A percentile compares a stretch with the other conserved stretches of the same genome.
Evolutionary conservation across 1,284 basidiomycete species (phyloP).

Genomic region (Ustilago bromivora): DNA sequence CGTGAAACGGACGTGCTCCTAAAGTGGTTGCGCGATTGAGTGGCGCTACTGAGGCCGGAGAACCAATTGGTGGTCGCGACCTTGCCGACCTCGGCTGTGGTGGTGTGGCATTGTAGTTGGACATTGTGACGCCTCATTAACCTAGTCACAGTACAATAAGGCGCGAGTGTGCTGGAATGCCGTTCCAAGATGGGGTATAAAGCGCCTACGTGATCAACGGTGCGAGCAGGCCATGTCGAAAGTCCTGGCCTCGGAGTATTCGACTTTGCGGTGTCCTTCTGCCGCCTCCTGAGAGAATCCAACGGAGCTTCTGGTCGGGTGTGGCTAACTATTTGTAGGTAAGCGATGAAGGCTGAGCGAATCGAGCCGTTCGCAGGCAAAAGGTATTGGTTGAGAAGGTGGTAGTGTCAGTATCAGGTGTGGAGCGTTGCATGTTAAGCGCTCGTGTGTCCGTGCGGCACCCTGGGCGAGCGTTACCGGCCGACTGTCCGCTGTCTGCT

Average conservation of each 20-base stretch:
- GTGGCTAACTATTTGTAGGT: too few species aligned
- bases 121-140: constrained; percentile 14
- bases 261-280: too few species aligned
- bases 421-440: constrained; percentile 1
- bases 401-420: neutral
- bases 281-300: too few species aligned
- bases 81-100: constrained; percentile 34
- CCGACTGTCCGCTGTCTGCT: constrained; percentile 9
- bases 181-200: neutral
- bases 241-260: too few species aligned
- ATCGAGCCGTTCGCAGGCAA: too few species aligned
- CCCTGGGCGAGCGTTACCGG: constrained; percentile 8
- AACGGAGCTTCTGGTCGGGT: too few species aligned
- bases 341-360: too few species aligned
- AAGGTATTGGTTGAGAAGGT: neutral
- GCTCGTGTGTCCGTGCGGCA: constrained; percentile 20
- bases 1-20: constrained; percentile 68
- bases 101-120: constrained; percentile 33
- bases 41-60: constrained; percentile 26
- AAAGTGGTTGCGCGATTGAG: constrained; percentile 34
- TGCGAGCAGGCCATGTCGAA: too few species aligned
- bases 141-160: too few species aligned
- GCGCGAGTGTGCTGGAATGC: too few species aligned
- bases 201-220: neutral
- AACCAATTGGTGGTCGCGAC: constrained; percentile 32